Evolutionary conservation across 768 basidiomycete species (phyloP).

Genomic region (Ephemerocybe angulata): DNA sequence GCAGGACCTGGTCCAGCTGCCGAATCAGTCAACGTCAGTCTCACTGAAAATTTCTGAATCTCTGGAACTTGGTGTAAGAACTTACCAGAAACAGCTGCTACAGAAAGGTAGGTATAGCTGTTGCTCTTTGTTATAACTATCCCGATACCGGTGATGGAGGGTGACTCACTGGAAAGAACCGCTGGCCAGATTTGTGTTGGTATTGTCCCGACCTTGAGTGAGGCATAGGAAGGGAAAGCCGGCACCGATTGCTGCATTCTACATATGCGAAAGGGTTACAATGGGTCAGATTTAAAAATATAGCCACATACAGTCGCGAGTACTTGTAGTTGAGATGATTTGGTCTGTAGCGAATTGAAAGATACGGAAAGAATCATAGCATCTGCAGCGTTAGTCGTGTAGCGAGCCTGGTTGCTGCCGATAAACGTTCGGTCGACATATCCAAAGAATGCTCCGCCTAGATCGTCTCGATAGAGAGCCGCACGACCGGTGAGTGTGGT

Average conservation of each 20-base stretch:
- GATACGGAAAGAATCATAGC: background rate
- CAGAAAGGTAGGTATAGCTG: no score
- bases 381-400: background rate
- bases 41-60: no score
- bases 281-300: background rate
- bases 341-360: background rate
- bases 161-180: background rate
- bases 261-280: background rate
- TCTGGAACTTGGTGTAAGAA: no score
- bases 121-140: no score
- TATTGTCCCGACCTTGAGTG: background rate
- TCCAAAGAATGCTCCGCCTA: background rate
- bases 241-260: background rate
- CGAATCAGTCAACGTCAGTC: no score
- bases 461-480: background rate
- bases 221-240: background rate
- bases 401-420: background rate
- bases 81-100: no score
- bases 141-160: no score
- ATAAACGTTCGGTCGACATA: background rate
- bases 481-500: background rate
- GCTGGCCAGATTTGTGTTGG: background rate
- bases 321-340: background rate
- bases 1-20: background rate
- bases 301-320: background rate